These are phyloP conservation scores for Haemoproteus tartakovskyi DNA, from an alignment of 169 alveolate genomes.

Conservation along the genomic window DNA sequence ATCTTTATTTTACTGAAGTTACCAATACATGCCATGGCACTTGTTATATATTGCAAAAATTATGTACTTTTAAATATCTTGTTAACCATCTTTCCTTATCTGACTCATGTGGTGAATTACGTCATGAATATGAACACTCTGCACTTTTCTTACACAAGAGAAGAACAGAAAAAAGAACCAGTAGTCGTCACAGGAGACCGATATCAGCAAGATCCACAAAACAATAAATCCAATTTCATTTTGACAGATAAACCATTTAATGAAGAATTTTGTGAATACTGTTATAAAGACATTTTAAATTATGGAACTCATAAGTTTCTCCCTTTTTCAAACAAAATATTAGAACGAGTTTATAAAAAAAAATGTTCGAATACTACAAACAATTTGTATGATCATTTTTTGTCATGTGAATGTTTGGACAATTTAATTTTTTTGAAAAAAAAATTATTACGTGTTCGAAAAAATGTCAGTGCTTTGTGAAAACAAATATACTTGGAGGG, in stretches of 20 bases:
- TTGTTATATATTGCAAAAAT: conserved; percentile 57
- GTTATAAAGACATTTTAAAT: conserved; percentile 31
- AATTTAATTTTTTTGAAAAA: conserved; percentile 26
- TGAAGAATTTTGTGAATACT: conserved; percentile 47
- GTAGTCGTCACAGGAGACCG: background rate
- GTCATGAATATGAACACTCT: conserved; percentile 48
- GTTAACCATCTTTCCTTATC: conserved; percentile 37
- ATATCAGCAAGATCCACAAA: background rate
- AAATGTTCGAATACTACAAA: background rate
- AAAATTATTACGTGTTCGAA: conserved; percentile 13
- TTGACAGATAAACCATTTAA: background rate
- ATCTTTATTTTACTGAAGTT: conserved; percentile 41
- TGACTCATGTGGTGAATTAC: conserved; percentile 46
- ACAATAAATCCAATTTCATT: background rate
- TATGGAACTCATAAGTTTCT: conserved; percentile 17
- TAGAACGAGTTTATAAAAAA: conserved; percentile 17
- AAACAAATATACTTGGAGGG: too few relatives aligned
- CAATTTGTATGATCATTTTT: conserved; percentile 48
- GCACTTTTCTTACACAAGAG: conserved; percentile 26
- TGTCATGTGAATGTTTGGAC: conserved; percentile 46
- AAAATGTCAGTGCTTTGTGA: background rate
- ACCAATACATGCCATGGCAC: conserved; percentile 60
- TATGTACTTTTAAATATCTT: conserved; percentile 38
- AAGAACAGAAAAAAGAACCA: background rate
- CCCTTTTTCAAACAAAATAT: conserved; percentile 12